Evolutionary conservation across 768 basidiomycete genomes (phyloP).

Genomic region (Suillus hirtellus): DNA sequence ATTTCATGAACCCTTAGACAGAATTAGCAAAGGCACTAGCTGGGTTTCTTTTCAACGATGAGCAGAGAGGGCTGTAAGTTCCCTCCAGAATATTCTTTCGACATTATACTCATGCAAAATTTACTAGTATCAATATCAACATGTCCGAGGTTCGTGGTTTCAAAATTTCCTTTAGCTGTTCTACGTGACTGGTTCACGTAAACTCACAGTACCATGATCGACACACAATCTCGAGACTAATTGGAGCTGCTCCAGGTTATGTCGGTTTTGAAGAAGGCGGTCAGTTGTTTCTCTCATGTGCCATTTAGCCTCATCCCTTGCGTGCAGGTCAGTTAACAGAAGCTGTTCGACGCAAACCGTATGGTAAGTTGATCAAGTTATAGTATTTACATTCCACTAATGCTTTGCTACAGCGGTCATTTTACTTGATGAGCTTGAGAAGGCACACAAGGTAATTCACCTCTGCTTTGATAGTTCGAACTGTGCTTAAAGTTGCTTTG

Average conservation of each 20-base stretch:
- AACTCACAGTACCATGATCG: conserved; percentile 80
- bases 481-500: background rate
- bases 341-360: conserved; percentile 62
- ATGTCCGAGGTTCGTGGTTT: conserved; percentile 72
- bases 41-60: conserved; percentile 86
- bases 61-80: conserved; percentile 78
- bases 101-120: background rate
- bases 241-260: conserved; percentile 92
- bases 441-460: conserved; percentile 71
- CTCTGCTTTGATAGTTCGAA: background rate
- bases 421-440: conserved; percentile 67
- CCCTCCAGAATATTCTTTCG: background rate
- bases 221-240: conserved; percentile 86
- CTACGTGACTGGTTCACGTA: background rate
- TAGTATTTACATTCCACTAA: background rate
- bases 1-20: conserved; percentile 49
- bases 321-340: conserved; percentile 57
- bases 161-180: background rate
- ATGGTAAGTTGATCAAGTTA: conserved; percentile 35
- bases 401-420: conserved; percentile 47
- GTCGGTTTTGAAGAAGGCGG: conserved; percentile 77
- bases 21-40: conserved; percentile 89
- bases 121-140: conserved; percentile 78
- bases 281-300: conserved; percentile 27
- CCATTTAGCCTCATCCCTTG: background rate